A percentile compares a stretch with the other conserved stretches of the same genome.
These are phyloP conservation scores for Sporothrix luriei DNA, from an alignment of 2,329 filamentous ascomycete species.

Conservation along the genomic window DNA sequence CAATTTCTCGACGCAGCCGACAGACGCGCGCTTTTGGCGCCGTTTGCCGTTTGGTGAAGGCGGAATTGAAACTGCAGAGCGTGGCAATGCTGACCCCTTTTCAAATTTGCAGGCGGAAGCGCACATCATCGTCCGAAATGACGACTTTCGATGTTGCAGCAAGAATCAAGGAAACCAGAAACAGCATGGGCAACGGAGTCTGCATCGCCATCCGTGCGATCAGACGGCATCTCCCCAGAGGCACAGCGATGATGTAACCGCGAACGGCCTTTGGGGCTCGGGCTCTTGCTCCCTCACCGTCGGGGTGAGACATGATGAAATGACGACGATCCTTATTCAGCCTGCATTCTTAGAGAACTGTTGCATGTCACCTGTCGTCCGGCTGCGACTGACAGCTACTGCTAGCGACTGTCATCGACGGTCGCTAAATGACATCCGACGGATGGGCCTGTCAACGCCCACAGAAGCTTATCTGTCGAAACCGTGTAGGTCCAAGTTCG, in stretches of 20 bases:
- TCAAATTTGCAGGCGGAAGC: neutral
- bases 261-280: neutral
- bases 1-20: slow-evolving; percentile 11
- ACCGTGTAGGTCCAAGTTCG: neutral
- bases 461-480: slow-evolving; percentile 12
- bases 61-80: slow-evolving; percentile 14
- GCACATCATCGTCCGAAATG: slow-evolving; percentile 8
- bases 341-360: slow-evolving; percentile 13
- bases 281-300: neutral
- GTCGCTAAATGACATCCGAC: neutral
- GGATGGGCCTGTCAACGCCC: neutral
- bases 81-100: neutral
- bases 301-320: slow-evolving; percentile 23
- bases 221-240: neutral
- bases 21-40: neutral
- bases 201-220: neutral
- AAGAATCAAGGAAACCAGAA: slow-evolving; percentile 16
- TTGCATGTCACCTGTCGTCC: neutral
- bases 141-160: slow-evolving; percentile 19
- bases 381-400: neutral
- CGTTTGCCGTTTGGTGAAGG: neutral
- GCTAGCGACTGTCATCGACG: neutral
- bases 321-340: slow-evolving; percentile 24
- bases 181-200: neutral
- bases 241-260: neutral